Evolutionary conservation across 306 rosid species (phyloP), one percentile per base, ranked within the genome.

Genomic region (Rosa rugosa): DNA sequence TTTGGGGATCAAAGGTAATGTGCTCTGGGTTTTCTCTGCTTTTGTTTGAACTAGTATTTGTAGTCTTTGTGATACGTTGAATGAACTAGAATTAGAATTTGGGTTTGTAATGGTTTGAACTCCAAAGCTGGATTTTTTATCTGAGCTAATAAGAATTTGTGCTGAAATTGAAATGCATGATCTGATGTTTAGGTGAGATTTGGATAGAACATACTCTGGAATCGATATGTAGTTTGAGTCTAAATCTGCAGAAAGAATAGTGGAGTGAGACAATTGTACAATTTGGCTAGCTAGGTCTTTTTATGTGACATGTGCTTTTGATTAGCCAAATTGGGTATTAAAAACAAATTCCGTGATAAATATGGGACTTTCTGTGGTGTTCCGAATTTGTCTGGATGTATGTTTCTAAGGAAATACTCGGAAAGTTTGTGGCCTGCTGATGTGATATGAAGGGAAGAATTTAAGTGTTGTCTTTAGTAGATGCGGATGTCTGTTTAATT

Each of bases 1-100:
- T 59, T 88, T 95, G 22, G 99, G 99, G 31, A 95, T 95, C 83
- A 95, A 93, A 87, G 99, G 99, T 95, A 72, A 1, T 49, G 64
- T 25, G 18, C 68, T 46, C n/a, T 5, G 5, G 45, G 27, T 1
- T 38, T 50, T 77, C 56, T 60, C 38, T 20, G 69, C 69, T 46
- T 31, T 31, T 72, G 46, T 72, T 20, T 5, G 6, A 11, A 1
- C 20, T 47, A 41, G 23, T 49, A 2, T 18, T 23, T 53, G 0
- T 42, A 16, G n/a, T 66, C 66, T 25, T n/a, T 9, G 59, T 12
- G 34, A 9, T 62, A 51, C 11, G 36, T 31, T 47, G 57, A 60
- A 23, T 69, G 31, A 2, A 4, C 20, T 23, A 11, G 18, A 31
- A 9, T 41, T 23, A 11, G 18, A 31, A 9, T 41, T 20, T 31